These are phyloP conservation scores for Penicillium canescens DNA, from an alignment of 495 filamentous ascomycete species.

Conservation along the genomic window DNA sequence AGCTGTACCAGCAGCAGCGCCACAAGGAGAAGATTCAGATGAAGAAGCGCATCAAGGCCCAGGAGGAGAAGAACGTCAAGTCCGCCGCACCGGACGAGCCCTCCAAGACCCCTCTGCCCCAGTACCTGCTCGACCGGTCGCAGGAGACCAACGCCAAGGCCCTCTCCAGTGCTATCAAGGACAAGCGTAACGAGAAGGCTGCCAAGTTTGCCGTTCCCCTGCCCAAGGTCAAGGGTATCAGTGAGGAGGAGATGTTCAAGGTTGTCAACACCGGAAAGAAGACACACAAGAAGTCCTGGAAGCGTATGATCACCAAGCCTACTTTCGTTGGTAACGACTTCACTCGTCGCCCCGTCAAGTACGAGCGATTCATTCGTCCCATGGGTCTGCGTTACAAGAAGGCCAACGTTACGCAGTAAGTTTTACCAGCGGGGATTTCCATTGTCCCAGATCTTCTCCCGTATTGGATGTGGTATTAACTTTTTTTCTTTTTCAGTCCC, in stretches of 20 bases:
- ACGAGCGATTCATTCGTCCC: slow-evolving; percentile 80
- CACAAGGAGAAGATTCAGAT: slow-evolving; percentile 99
- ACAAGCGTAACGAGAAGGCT: slow-evolving; percentile 86
- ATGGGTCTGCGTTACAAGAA: slow-evolving; percentile 93
- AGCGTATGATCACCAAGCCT: slow-evolving; percentile 93
- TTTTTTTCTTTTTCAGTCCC: slow-evolving; percentile 40
- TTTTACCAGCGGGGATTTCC: neutral
- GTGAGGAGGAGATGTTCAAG: slow-evolving; percentile 98
- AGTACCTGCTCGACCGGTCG: slow-evolving; percentile 87
- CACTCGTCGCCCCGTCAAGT: slow-evolving; percentile 90
- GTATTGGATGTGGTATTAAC: slow-evolving; percentile 14
- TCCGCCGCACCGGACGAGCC: slow-evolving; percentile 75
- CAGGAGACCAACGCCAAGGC: slow-evolving; percentile 89
- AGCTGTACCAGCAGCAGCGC: slow-evolving; percentile 91
- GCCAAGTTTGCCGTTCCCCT: slow-evolving; percentile 95
- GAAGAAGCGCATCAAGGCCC: slow-evolving; percentile 90
- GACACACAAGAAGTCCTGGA: slow-evolving; percentile 79
- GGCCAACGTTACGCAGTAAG: slow-evolving; percentile 78
- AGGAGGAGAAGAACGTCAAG: slow-evolving; percentile 95
- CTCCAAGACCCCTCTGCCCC: slow-evolving; percentile 71
- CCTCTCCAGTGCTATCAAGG: slow-evolving; percentile 80
- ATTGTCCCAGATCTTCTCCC: neutral
- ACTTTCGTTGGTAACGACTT: slow-evolving; percentile 91
- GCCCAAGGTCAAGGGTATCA: slow-evolving; percentile 91
- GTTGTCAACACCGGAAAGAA: slow-evolving; percentile 94